Evolutionary conservation across 164 flowering plant genomes (phyloP), one percentile per base, ranked within the genome.

Genomic region (Pachysandra terminalis): DNA sequence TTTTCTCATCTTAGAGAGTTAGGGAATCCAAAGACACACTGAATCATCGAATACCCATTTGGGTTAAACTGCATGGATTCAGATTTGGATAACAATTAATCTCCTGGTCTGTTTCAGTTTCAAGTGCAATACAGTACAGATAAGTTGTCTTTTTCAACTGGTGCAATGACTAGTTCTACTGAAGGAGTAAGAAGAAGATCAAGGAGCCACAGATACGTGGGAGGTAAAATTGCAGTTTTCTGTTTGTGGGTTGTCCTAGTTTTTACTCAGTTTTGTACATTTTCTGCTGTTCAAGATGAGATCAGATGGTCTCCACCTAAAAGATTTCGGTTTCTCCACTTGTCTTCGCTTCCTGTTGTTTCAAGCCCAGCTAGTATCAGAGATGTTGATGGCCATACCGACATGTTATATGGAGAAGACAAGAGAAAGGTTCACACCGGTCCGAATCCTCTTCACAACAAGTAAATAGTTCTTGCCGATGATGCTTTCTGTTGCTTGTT

Each of bases 361-460:
- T 49, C 81, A 53, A 73, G 61, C 13, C 73, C 77, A 9, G 3
- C 68, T 27, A 68, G 63, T 21, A 9, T 28, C 24, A 60, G n/a
- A 56, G 77, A 22, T 13, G 19, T 0, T 17, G 57, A 52, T 2
- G 75, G 61, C 6, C 76, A 68, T 41, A 23, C 59, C 0, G 72
- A 66, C 26, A 65, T 15, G n/a, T n/a, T n/a, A 56, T 75, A 74
- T 48, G 86, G 62, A 66, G 86, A 81, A 52, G 90, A 88, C n/a
- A 87, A 88, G 72, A 82, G 93, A 56, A 70, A 45, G 78, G 63
- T 84, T 70, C 88, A 81, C 41, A 86, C 90, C 0, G 93, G 93
- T 73, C 93, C 93, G 26, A 88, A 88, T 74, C 93, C 93, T 65
- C 93, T 88, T 66, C 93, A 88, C 74, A 88, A 88, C 80, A 73